Evolutionary conservation across 2,329 filamentous ascomycete species (phyloP), one percentile per base, ranked within the genome.

Genomic region (Knufia fluminis): DNA sequence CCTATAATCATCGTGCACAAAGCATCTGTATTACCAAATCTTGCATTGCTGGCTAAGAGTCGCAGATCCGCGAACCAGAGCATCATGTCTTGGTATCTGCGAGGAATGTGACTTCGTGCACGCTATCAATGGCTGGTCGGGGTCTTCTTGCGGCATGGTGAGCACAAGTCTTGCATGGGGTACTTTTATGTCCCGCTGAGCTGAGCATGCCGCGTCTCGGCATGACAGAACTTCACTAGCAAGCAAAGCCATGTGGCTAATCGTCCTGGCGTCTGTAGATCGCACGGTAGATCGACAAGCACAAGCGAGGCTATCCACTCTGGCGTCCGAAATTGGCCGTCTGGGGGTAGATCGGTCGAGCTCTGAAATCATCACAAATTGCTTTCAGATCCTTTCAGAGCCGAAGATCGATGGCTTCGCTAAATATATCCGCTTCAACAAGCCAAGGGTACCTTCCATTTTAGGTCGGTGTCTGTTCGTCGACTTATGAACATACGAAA

Each of bases 251-350:
- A 44, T 31, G 24, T 19, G 22, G 22, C 41, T 35, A 35, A 26
- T 41, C 14, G 8, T 20, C 3, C 42, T 16, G 9, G 28, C 16
- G 4, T 45, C n/a, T 45, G 42, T 26, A 45, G 42, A 45, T 45
- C 42, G 10, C 28, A 16, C 42, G 42, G 42, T 32, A 33, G 42
- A 45, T 45, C 42, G 24, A 35, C 42, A 45, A 45, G 28, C 23
- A 20, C 22, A 45, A 45, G 42, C 42, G 42, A 45, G 20, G 12
- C 14, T 12, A 35, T 16, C 28, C 24, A 33, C 12, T 10, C 14
- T 44, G 22, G 8, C 10, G 9, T 10, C 39, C 22, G 12, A 9
- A 32, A 44, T 4, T 26, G 41, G 41, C 9, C 22, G 17, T 16
- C 8, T 22, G 17, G 28, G 24, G 4, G 41, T 10, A 9, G 41